phyloP scores from a whole-genome alignment of 345 rosid genomes.

The Salix brachista region DNA sequence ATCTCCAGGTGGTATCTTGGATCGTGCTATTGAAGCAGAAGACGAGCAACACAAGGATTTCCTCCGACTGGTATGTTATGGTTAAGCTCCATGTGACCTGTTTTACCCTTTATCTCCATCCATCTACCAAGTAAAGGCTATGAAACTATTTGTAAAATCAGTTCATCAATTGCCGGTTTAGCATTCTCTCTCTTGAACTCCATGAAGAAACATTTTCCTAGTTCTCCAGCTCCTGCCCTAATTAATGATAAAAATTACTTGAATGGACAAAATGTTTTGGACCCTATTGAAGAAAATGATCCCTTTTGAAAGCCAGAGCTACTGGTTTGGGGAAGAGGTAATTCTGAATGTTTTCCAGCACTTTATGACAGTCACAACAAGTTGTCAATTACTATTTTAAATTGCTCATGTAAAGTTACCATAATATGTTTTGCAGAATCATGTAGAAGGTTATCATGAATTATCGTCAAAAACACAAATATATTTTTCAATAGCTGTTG shows the following conservation, averaged over 20 bases:
- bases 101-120: not conserved
- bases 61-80: conserved; percentile 48
- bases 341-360: not conserved
- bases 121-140: not conserved
- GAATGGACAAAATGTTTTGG: not conserved
- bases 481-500: conserved; percentile 61
- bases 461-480: conserved; percentile 65
- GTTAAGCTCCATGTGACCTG: not conserved
- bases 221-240: not conserved
- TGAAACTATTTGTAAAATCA: not conserved
- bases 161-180: not conserved
- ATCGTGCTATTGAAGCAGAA: conserved; percentile 66
- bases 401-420: conserved; percentile 5
- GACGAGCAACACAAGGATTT: conserved; percentile 67
- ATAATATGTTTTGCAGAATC: conserved; percentile 49
- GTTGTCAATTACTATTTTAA: not conserved
- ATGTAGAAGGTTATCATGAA: conserved; percentile 72
- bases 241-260: not conserved
- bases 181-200: not conserved
- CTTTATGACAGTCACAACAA: not conserved
- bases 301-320: not conserved
- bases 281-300: not conserved
- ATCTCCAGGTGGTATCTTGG: conserved; percentile 61
- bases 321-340: conserved; percentile 1
- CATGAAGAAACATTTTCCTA: not conserved